These are phyloP conservation scores for Schoenoplectus triqueter DNA, from an alignment of 202 grass and related monocot species.

Conservation along the genomic window DNA sequence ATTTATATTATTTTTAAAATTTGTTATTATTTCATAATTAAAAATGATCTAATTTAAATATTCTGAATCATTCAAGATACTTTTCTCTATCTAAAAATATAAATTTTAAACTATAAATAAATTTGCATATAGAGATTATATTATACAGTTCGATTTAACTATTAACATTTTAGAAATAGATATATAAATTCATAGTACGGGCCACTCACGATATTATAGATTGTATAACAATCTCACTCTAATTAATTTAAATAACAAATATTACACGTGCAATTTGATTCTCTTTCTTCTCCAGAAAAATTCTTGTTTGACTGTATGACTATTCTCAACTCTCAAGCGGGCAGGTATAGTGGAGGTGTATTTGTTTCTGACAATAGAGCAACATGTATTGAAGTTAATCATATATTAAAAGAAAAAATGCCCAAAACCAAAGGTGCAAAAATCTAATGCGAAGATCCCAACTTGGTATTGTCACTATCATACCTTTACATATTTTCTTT, in stretches of 20 bases:
- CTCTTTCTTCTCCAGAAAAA: background rate
- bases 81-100: too few species aligned
- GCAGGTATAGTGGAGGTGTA: conserved; percentile 20
- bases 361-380: conserved; percentile 16
- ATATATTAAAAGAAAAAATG: background rate
- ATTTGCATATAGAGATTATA: too few species aligned
- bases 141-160: too few species aligned
- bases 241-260: background rate
- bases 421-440: background rate
- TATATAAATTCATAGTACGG: too few species aligned
- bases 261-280: conserved; percentile 8
- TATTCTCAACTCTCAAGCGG: conserved; percentile 12
- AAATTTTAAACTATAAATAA: too few species aligned
- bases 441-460: conserved; percentile 18
- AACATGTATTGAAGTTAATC: background rate
- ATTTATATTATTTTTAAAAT: too few species aligned
- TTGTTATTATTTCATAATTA: too few species aligned
- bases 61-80: too few species aligned
- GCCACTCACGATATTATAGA: too few species aligned
- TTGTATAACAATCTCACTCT: too few species aligned
- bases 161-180: too few species aligned
- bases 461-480: conserved; percentile 10
- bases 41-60: too few species aligned
- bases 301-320: conserved; percentile 14
- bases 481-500: conserved; percentile 19